Evolutionary conservation across 2,329 filamentous ascomycete genomes (phyloP).

Genomic region (Pseudodiploospora longispora): DNA sequence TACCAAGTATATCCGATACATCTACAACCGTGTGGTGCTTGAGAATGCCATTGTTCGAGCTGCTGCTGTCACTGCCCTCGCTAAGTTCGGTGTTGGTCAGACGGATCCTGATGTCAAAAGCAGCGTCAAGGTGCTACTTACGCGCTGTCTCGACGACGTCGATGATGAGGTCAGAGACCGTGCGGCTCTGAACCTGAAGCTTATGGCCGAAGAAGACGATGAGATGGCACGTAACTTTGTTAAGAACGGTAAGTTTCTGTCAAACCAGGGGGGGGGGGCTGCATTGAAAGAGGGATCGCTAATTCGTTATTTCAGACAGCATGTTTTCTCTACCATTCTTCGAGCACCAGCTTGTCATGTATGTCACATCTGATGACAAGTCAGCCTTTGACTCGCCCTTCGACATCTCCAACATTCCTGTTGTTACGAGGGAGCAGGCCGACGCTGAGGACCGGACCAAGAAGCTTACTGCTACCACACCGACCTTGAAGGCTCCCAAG

Average conservation of each 20-base stretch:
- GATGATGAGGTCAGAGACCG: slow-evolving; percentile 97
- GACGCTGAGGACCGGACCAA: slow-evolving; percentile 93
- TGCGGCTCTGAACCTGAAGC: slow-evolving; percentile 80
- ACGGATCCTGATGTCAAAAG: slow-evolving; percentile 95
- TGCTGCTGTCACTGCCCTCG: slow-evolving; percentile 87
- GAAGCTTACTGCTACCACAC: slow-evolving; percentile 89
- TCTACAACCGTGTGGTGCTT: slow-evolving; percentile 95
- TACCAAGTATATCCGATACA: slow-evolving; percentile 98
- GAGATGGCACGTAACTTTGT: slow-evolving; percentile 81
- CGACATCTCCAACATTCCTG: slow-evolving; percentile 82
- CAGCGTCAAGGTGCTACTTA: slow-evolving; percentile 86
- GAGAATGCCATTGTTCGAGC: slow-evolving; percentile 95
- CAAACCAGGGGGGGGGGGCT: too few relatives aligned
- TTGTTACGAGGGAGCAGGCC: slow-evolving; percentile 92
- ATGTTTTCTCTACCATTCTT: slow-evolving; percentile 94
- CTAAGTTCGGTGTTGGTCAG: slow-evolving; percentile 95
- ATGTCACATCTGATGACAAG: slow-evolving; percentile 88
- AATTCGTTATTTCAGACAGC: slow-evolving; percentile 51
- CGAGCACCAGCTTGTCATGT: slow-evolving; percentile 95
- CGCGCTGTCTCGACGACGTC: slow-evolving; percentile 88
- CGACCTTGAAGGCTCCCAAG: slow-evolving; percentile 88
- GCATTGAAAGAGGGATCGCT: background rate
- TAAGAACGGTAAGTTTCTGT: slow-evolving; percentile 62
- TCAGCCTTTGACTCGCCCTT: slow-evolving; percentile 78
- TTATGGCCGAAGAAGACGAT: slow-evolving; percentile 90